These are phyloP conservation scores for Trichocomaceae sp. DNA, from an alignment of 2,329 filamentous ascomycete species.

Conservation along the genomic window DNA sequence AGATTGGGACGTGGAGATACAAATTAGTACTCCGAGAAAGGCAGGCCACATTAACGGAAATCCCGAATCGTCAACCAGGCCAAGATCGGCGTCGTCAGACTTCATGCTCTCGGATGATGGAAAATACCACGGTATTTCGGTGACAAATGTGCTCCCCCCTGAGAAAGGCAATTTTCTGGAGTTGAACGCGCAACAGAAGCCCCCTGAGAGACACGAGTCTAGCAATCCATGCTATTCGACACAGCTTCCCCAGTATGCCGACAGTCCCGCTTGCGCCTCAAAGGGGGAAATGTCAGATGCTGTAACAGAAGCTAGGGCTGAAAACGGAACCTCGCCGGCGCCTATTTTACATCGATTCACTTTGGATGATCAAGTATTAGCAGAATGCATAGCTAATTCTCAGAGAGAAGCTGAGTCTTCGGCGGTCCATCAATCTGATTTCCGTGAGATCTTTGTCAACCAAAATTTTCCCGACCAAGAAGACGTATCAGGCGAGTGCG, in stretches of 20 bases:
- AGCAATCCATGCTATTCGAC: background rate
- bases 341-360: slow-evolving; percentile 18
- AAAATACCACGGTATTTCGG: background rate
- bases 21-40: background rate
- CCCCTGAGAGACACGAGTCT: background rate
- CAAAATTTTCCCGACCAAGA: background rate
- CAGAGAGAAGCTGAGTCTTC: background rate
- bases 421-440: background rate
- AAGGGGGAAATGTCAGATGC: background rate
- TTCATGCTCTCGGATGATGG: slow-evolving; percentile 3
- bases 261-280: background rate
- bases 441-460: background rate
- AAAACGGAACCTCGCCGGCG: background rate
- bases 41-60: background rate
- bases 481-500: background rate
- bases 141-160: background rate
- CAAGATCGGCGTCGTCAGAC: slow-evolving; percentile 10
- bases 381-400: slow-evolving; percentile 15
- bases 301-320: background rate
- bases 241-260: background rate
- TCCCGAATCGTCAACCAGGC: slow-evolving; percentile 3
- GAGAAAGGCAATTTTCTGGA: background rate
- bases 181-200: background rate
- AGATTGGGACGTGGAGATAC: background rate
- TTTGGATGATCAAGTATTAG: slow-evolving; percentile 24